Percentiles rank a stretch among this genome's conserved stretches.
Evolutionary conservation across 2,329 filamentous ascomycete genomes (phyloP).

Genomic region (Pestalotiopsis fici): DNA sequence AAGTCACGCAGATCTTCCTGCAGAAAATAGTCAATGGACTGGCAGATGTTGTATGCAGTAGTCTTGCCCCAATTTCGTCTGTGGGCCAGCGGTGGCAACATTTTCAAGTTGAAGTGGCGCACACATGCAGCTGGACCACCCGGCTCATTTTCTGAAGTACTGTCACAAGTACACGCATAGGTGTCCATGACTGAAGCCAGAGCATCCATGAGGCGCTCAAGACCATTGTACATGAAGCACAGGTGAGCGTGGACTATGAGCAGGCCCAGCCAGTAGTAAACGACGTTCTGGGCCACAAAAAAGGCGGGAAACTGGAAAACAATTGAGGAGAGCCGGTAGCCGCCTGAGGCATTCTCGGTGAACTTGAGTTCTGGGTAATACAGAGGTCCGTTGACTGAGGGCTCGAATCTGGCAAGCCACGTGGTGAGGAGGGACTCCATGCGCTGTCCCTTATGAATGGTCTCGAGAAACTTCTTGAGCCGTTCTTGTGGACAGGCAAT

Average conservation of each 20-base stretch:
- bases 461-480: background rate
- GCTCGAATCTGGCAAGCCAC: conserved; percentile 15
- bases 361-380: conserved; percentile 19
- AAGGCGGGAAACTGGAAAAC: conserved; percentile 22
- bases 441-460: background rate
- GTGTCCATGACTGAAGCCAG: background rate
- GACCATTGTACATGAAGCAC: conserved; percentile 3
- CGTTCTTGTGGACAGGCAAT: background rate
- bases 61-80: conserved; percentile 12
- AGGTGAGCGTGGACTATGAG: conserved; percentile 16
- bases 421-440: background rate
- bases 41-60: conserved; percentile 19
- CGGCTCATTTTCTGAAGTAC: no score
- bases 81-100: background rate
- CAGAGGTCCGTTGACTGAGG: conserved; percentile 15
- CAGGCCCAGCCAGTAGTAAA: conserved; percentile 19
- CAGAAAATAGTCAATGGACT: conserved; percentile 22
- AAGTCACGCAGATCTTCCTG: conserved; percentile 15
- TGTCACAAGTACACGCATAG: background rate
- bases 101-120: background rate
- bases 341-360: background rate
- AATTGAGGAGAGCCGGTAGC: conserved; percentile 16
- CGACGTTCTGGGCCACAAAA: conserved; percentile 16
- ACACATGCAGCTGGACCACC: background rate
- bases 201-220: background rate